These are phyloP conservation scores for Lophium mytilinum DNA, from an alignment of 495 filamentous ascomycete species.

Conservation along the genomic window DNA sequence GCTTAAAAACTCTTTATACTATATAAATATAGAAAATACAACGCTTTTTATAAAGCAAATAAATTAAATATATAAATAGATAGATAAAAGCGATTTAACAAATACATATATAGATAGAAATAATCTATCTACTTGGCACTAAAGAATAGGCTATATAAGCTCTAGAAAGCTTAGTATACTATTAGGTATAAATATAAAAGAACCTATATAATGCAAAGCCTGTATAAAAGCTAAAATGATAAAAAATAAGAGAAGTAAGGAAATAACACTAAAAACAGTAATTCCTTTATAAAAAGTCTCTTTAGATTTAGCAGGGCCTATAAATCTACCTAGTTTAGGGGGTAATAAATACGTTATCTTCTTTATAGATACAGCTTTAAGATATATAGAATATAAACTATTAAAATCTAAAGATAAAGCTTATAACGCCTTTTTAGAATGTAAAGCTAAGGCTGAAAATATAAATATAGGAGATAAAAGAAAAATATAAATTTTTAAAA, in stretches of 20 bases:
- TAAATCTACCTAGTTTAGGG: background rate
- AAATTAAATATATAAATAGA: no score
- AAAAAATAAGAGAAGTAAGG: background rate
- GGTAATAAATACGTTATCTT: background rate
- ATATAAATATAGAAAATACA: background rate
- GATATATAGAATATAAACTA: background rate
- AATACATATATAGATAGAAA: background rate
- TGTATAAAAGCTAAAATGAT: background rate
- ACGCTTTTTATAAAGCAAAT: background rate
- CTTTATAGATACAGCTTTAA: background rate
- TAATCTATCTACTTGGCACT: background rate
- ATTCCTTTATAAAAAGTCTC: background rate
- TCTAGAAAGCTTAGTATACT: background rate
- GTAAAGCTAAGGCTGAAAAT: background rate
- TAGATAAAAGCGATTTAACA: background rate
- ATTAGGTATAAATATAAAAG: background rate
- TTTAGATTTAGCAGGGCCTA: background rate
- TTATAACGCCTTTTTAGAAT: background rate
- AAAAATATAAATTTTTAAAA: no score
- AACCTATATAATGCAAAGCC: background rate
- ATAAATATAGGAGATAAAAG: no score
- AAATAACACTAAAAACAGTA: background rate
- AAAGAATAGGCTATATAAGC: background rate
- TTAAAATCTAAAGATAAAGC: background rate
- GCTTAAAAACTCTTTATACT: background rate